Evolutionary conservation across 495 filamentous ascomycete species (phyloP).

Genomic region (Talaromyces stipitatus): DNA sequence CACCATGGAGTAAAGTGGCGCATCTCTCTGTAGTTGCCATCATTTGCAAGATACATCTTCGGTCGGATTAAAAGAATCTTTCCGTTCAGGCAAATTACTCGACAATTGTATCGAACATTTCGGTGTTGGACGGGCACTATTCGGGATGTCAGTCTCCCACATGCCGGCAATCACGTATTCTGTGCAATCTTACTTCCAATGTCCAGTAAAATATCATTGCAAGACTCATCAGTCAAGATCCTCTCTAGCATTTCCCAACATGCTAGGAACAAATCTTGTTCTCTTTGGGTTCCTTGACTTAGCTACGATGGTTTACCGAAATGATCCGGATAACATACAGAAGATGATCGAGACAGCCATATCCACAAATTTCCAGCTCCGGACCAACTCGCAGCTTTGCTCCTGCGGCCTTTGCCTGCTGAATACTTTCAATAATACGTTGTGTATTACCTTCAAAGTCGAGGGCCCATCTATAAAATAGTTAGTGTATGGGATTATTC

Average conservation of each 20-base stretch:
- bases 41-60: conserved; percentile 77
- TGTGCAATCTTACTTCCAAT: conserved; percentile 40
- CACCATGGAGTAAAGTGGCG: conserved; percentile 66
- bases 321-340: too few relatives aligned
- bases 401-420: conserved; percentile 58
- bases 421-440: conserved; percentile 71
- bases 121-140: conserved; percentile 39
- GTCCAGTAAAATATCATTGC: conserved; percentile 73
- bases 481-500: background rate
- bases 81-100: conserved; percentile 59
- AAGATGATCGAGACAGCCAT: conserved; percentile 68
- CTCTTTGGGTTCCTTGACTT: conserved; percentile 18
- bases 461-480: conserved; percentile 56
- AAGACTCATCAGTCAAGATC: conserved; percentile 57
- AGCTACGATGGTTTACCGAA: too few relatives aligned
- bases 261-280: conserved; percentile 48
- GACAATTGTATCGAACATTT: conserved; percentile 66
- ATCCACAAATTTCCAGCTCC: conserved; percentile 64
- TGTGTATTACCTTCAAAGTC: conserved; percentile 72
- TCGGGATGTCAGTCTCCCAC: background rate
- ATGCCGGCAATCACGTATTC: conserved; percentile 33
- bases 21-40: conserved; percentile 67
- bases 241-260: conserved; percentile 63
- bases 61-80: conserved; percentile 72
- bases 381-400: conserved; percentile 72